Base-by-base conservation (phyloP, 1,284 basidiomycete species). In the Polyporus tsugae region DNA sequence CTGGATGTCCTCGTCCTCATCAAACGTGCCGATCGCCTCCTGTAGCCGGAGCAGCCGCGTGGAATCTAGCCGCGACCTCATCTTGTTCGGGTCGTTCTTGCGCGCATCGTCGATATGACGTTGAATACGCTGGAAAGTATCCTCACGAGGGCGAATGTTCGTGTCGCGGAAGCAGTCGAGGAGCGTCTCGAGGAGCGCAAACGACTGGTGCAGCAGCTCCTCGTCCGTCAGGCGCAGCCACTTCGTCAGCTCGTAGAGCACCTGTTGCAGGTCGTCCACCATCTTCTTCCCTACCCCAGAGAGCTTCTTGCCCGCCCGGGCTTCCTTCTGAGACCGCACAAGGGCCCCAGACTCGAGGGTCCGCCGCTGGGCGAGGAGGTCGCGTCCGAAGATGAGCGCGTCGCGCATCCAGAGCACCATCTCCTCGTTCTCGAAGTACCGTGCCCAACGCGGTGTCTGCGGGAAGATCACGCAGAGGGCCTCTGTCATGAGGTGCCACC, bases 341-440 rank as follows among this genome's bases (percentile, higher is more conserved):
- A 83, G 70, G 4, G 90, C 87, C 1, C 91, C 91, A 29, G 83
- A 83, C 79, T 97, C 95, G 71, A 98, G 91, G 9, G 92, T 87
- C 49, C 89, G 84, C 77, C 95, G 88, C 73, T 95, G 90, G 4
- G 90, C 91, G 36, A 97, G 82, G 82, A 97, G 86, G 74, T 95
- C 92, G 72, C 93, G 84, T 17, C 92, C 95, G 77, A 97, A 96
- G 66, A 98, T 96, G 64, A 98, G 84, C 0, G 96, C 96, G 78
- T 98, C 97, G 70, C 96, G 89, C 97, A 99, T 98, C 96, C 96
- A 99, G 60, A 91, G 87, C 33, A 93, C 87, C 96, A 99, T 97
- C 64, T 91, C 89, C 38, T 90, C 87, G 75, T 89, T 90, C 68
- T 93, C 91, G 77, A 94, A 95, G 76, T 86, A 92, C 11, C 83